phyloP scores from a whole-genome alignment of 2,329 filamentous ascomycete genomes.

The Blastomyces parvus region DNA sequence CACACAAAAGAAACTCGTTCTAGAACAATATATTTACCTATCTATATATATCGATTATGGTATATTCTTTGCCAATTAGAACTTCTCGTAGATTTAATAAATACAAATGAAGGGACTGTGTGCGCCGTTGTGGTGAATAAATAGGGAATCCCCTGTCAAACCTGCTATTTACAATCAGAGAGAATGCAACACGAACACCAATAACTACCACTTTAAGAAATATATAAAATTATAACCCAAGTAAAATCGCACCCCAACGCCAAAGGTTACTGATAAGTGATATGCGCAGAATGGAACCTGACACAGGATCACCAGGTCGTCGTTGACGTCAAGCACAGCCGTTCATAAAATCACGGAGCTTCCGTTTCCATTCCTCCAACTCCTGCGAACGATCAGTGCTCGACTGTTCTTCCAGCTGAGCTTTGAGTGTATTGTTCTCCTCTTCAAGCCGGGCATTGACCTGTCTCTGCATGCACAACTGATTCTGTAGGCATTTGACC shows the following conservation, averaged over 20 bases:
- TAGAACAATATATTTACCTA: background rate
- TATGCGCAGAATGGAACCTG: background rate
- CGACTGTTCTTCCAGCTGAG: background rate
- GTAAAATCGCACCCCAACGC: background rate
- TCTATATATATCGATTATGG: background rate
- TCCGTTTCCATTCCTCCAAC: conserved; percentile 3
- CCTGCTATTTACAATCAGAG: too few species aligned
- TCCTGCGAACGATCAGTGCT: background rate
- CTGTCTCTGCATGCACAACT: conserved; percentile 4
- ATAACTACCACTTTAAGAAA: too few species aligned
- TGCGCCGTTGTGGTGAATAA: background rate
- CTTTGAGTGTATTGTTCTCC: conserved; percentile 1
- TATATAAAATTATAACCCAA: background rate
- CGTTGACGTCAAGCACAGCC: background rate
- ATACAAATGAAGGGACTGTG: background rate
- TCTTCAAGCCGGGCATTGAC: background rate
- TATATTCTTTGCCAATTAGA: background rate
- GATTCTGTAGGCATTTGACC: conserved; percentile 1
- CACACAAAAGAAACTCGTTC: background rate
- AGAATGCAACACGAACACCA: too few species aligned
- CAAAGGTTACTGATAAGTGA: background rate
- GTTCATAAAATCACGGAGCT: conserved; percentile 1
- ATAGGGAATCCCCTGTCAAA: too few species aligned
- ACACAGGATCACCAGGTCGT: background rate
- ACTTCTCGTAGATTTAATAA: background rate